Conservation (phyloP, 169 alveolate species). For the Plasmodium gonderi region DNA sequence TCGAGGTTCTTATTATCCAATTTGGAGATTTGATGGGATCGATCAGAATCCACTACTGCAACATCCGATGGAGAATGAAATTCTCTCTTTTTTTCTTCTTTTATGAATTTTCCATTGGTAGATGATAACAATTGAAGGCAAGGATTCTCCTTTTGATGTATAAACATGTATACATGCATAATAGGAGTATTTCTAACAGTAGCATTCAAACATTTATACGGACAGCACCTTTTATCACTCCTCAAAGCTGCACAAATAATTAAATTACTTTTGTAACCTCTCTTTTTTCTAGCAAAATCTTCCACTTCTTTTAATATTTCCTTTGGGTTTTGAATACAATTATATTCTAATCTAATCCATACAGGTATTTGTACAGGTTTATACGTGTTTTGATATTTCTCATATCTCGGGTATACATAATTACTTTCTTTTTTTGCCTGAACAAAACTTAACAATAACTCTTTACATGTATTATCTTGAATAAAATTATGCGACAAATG, state of each 20-base stretch:
- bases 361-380: slow-evolving; percentile 67
- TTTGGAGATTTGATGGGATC: neutral
- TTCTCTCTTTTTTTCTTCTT: slow-evolving; percentile 46
- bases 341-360: slow-evolving; percentile 74
- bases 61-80: neutral
- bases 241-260: slow-evolving; percentile 64
- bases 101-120: slow-evolving; percentile 23
- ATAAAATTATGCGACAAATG: slow-evolving; percentile 65
- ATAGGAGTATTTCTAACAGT: slow-evolving; percentile 55
- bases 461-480: slow-evolving; percentile 72
- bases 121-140: neutral
- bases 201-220: slow-evolving; percentile 62
- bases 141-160: slow-evolving; percentile 61
- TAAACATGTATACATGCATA: slow-evolving; percentile 75
- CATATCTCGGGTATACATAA: slow-evolving; percentile 71
- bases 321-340: slow-evolving; percentile 69
- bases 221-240: slow-evolving; percentile 73
- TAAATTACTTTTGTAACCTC: slow-evolving; percentile 61
- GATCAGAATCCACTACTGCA: neutral
- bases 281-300: slow-evolving; percentile 56
- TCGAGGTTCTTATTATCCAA: neutral
- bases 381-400: slow-evolving; percentile 41
- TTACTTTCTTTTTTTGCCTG: slow-evolving; percentile 55
- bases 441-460: slow-evolving; percentile 56
- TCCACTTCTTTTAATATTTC: slow-evolving; percentile 67